These are phyloP conservation scores for Protomyces inouyei DNA, from an alignment of 1,139 yeast species.

Conservation along the genomic window DNA sequence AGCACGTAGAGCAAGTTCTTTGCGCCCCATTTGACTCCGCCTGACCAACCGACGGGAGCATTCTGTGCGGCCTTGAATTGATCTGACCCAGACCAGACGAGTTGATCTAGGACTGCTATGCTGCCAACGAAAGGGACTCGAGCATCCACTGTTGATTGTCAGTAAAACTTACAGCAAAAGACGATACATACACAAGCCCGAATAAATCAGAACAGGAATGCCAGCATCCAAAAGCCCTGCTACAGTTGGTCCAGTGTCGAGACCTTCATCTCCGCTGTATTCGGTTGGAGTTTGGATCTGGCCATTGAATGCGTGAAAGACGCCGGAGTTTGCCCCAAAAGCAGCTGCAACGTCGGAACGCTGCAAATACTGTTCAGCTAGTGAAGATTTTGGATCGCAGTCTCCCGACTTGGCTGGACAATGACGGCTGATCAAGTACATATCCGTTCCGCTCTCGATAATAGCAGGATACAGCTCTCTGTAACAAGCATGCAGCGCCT, in stretches of 20 bases:
- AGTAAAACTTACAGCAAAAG: too few species aligned
- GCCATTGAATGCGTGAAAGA: conserved; percentile 51
- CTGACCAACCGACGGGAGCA: conserved; percentile 40
- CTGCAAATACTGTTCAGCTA: too few species aligned
- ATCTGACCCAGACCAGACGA: conserved; percentile 56
- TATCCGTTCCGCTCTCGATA: conserved; percentile 79
- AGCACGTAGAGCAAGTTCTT: too few species aligned
- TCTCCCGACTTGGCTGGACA: conserved; percentile 81
- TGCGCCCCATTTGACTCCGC: too few species aligned
- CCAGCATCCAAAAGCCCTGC: conserved; percentile 42
- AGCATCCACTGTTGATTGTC: conserved; percentile 53
- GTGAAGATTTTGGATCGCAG: too few species aligned
- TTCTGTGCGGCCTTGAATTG: conserved; percentile 39
- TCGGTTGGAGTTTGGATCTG: conserved; percentile 54
- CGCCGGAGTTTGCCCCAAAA: too few species aligned
- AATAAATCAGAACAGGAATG: conserved; percentile 71
- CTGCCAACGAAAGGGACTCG: conserved; percentile 67
- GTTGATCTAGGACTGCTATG: conserved; percentile 61
- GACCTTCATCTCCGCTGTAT: background rate
- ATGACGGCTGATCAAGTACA: conserved; percentile 81
- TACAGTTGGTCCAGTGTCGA: conserved; percentile 25
- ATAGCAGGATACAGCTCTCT: conserved; percentile 70
- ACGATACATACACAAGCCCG: conserved; percentile 46
- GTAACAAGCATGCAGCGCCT: conserved; percentile 90
- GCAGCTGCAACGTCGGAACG: too few species aligned